These are phyloP conservation scores for Moniliella sp. DNA, from an alignment of 1,284 basidiomycete species.

Conservation along the genomic window DNA sequence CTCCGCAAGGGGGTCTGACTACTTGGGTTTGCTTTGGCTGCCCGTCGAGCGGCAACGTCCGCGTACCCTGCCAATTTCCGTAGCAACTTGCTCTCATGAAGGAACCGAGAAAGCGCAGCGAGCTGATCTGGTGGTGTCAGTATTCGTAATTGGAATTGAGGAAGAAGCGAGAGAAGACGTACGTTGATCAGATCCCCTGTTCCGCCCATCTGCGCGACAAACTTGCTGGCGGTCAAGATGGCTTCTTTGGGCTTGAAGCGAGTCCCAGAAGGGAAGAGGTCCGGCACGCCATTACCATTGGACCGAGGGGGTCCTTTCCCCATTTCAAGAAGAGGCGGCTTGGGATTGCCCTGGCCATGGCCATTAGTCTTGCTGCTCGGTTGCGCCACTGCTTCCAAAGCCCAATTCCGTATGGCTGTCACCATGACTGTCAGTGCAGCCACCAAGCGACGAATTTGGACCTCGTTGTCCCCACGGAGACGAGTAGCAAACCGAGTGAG, in stretches of 20 bases:
- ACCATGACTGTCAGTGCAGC: too few species aligned
- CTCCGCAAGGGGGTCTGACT: conserved; percentile 41
- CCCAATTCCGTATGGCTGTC: too few species aligned
- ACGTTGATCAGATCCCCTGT: conserved; percentile 52
- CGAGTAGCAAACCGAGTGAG: conserved; percentile 54
- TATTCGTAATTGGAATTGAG: neutral
- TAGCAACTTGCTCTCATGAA: conserved; percentile 61
- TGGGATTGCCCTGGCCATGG: too few species aligned
- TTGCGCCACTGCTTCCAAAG: too few species aligned
- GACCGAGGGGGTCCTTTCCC: too few species aligned
- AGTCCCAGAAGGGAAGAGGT: too few species aligned
- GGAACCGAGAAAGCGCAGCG: conserved; percentile 48
- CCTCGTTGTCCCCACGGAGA: conserved; percentile 50
- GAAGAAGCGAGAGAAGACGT: neutral
- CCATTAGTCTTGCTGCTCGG: too few species aligned
- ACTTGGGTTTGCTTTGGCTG: neutral
- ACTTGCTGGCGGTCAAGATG: conserved; percentile 45
- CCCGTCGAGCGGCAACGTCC: neutral
- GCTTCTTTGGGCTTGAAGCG: conserved; percentile 35
- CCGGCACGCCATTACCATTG: too few species aligned
- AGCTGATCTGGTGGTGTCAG: neutral
- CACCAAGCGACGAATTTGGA: neutral
- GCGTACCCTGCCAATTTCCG: conserved; percentile 30
- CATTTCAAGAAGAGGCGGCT: too few species aligned
- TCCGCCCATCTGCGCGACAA: conserved; percentile 51